Base-by-base conservation (phyloP, 768 basidiomycete genomes). In the Tylopilus intermedius region DNA sequence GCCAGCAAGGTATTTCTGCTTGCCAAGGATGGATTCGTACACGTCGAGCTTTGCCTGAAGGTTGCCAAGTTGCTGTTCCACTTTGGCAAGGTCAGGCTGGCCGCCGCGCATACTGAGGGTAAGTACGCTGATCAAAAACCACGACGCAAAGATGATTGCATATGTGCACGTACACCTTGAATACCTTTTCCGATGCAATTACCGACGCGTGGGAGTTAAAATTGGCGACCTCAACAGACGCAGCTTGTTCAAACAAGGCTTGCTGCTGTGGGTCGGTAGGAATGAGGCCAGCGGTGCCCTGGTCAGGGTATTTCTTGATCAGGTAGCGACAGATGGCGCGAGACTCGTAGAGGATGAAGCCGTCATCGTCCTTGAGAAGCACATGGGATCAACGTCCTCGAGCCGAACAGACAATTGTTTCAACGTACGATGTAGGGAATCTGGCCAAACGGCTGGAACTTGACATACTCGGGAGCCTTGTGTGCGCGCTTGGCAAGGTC, bases 261-360 rank as follows among this genome's bases (percentile, higher is more conserved):
- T 57, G 56, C 7, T 67, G 70, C 61, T 69, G 63, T 38, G 59
- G 58, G 56, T 74, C 73, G 26, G 61, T 60, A 4, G 86, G 84
- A 30, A 82, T 68, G 27, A 86, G 73, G 15, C 54, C 62, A 13
- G 65, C 54, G 4, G 76, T 71, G 18, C 81, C 82, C 54, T 82
- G 75, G 46, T 68, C 82, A 24, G 75, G 62, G 58, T 81, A 80
- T 64, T 84, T 85, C 33, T 66, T 64, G 33, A 73, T 77, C 59
- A 86, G 60, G 62, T 87, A 88, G 13, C 80, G 76, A 37, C 62
- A 65, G 55, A 87, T 84, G 1, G 83, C 83, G 13, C 83, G 79
- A 39, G 76, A 77, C 60, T 85, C 83, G 64, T 76, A 86, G 24
- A 89, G 58, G 50, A 78, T 70, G 66, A 84, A 79, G 4, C 82